phyloP scores from a whole-genome alignment of 2,329 filamentous ascomycete species.

The Claviceps purpurea region DNA sequence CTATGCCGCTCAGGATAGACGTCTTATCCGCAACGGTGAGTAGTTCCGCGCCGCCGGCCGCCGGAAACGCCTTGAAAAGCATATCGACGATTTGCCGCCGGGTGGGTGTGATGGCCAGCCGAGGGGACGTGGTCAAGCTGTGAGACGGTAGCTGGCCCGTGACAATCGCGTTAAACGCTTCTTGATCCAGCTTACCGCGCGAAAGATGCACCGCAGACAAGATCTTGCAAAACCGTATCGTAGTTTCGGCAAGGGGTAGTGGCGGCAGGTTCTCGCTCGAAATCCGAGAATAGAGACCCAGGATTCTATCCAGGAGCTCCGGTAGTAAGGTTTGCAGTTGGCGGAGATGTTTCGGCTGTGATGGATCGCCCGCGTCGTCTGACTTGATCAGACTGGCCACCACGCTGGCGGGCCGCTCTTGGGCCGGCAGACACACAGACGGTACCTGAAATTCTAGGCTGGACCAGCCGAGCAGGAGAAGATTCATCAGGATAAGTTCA shows the following conservation, averaged over 20 bases:
- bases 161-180: slow-evolving; percentile 51
- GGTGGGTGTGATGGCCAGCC: slow-evolving; percentile 41
- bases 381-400: slow-evolving; percentile 12
- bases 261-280: slow-evolving; percentile 58
- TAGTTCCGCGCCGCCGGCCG: slow-evolving; percentile 47
- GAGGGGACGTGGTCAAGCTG: slow-evolving; percentile 35
- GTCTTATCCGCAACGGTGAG: slow-evolving; percentile 64
- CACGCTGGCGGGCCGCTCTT: slow-evolving; percentile 30
- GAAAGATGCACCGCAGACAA: slow-evolving; percentile 53
- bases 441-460: slow-evolving; percentile 73
- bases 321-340: slow-evolving; percentile 49
- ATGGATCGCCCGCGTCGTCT: slow-evolving; percentile 21
- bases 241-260: slow-evolving; percentile 57
- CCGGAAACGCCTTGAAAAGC: slow-evolving; percentile 58
- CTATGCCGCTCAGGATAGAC: slow-evolving; percentile 71
- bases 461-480: slow-evolving; percentile 74
- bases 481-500: slow-evolving; percentile 70
- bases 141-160: slow-evolving; percentile 43
- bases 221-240: slow-evolving; percentile 60
- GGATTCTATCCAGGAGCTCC: slow-evolving; percentile 61
- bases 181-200: slow-evolving; percentile 47
- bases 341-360: slow-evolving; percentile 39
- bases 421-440: slow-evolving; percentile 36
- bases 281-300: slow-evolving; percentile 59
- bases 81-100: slow-evolving; percentile 52